Base-by-base conservation (phyloP, 768 basidiomycete genomes). In the Austroboletus festivus region DNA sequence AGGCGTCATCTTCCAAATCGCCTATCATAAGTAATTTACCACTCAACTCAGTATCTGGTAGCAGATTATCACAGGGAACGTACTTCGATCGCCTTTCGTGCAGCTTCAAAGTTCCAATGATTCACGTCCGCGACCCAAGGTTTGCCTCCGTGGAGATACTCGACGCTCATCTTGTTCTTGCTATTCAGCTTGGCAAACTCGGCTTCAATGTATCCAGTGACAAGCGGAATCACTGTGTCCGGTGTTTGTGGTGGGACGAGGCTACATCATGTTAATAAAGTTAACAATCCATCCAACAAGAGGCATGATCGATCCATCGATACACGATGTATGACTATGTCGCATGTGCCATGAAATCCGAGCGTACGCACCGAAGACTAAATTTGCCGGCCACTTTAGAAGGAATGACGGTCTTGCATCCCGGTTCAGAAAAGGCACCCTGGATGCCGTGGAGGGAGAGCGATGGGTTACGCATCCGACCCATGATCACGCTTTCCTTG, bases 361-460 rank as follows among this genome's bases (percentile, higher is more conserved):
- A 12, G 28, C 5, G 12, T 5, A 68, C 78, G 23, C 67, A 86
- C 75, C 94, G 88, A 67, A 98, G 89, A 60, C 91, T 93, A 76
- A 96, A 98, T 70, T 96, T 96, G 38, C 93, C 93, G 30, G 79
- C 67, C 10, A 88, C 90, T 50, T 84, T 83, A 26, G 92, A 91
- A 0, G 94, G 94, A 49, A 97, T 98, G 60, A 97, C 94, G 0
- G 94, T 97, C 80, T 92, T 93, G 18, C 78, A 81, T 3, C 90
- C 91, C 0, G 80, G 76, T 0, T 81, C 83, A 46, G 80, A 89
- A 74, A 94, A 96, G 2, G 93, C 95, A 42, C 94, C 93, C 68
- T 96, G 90, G 59, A 98, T 94, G 11, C 95, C 95, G 64, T 98
- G 94, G 21, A 98, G 71, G 3, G 91, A 93, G 52, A 98, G 77